Conservation (phyloP, 805 yeast genomes). For the Candida adriatica region DNA sequence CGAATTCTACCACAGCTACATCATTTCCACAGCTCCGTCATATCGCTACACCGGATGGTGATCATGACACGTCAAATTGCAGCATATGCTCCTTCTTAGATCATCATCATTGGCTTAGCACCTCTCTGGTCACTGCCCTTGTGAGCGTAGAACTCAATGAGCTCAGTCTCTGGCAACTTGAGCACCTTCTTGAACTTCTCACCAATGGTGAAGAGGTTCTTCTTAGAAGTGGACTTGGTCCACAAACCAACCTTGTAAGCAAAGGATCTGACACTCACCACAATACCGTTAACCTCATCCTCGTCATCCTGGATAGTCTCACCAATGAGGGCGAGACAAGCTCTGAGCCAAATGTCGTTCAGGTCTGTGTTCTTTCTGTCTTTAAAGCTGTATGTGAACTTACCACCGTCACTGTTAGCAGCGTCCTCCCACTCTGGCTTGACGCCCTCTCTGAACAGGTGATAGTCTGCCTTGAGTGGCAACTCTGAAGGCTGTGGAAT, state of each 20-base stretch:
- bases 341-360: constrained; percentile 89
- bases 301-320: constrained; percentile 80
- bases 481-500: constrained; percentile 88
- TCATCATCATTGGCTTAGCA: constrained; percentile 24
- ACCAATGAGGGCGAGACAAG: constrained; percentile 85
- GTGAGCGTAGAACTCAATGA: constrained; percentile 74
- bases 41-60: too few relatives aligned
- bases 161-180: constrained; percentile 66
- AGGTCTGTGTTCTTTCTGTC: constrained; percentile 52
- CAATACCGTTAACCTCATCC: constrained; percentile 90
- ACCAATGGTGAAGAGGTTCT: constrained; percentile 69
- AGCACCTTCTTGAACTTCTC: constrained; percentile 81
- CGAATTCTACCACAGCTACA: too few relatives aligned
- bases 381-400: constrained; percentile 79
- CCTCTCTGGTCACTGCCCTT: constrained; percentile 21
- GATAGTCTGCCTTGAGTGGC: constrained; percentile 90
- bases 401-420: constrained; percentile 85
- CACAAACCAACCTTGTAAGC: constrained; percentile 85
- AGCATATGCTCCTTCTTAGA: constrained; percentile 10
- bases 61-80: constrained; percentile 3
- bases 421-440: constrained; percentile 99
- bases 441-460: constrained; percentile 87
- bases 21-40: too few relatives aligned
- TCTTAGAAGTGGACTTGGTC: constrained; percentile 73
- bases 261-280: constrained; percentile 78